Conservation (phyloP, 2,329 filamentous ascomycete genomes). For the Fusarium pseudocircinatum region DNA sequence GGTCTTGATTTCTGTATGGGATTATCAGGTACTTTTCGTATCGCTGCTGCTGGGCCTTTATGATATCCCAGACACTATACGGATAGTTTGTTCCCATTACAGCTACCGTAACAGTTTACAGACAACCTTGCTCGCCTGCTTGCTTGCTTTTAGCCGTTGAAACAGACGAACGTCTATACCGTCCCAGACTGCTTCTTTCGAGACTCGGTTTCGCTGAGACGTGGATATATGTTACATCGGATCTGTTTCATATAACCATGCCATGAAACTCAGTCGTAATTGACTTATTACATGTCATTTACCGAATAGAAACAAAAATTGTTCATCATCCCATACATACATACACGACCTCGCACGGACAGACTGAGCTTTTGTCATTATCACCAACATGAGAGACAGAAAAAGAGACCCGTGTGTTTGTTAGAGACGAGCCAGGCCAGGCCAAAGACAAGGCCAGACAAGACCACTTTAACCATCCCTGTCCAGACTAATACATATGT, state of each 20-base stretch:
- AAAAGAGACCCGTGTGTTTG: background rate
- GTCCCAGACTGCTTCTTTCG: constrained; percentile 20
- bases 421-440: background rate
- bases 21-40: background rate
- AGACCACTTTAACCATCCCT: constrained; percentile 12
- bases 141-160: constrained; percentile 26
- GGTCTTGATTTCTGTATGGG: background rate
- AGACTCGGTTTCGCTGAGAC: constrained; percentile 32
- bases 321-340: constrained; percentile 16
- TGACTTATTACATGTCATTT: background rate
- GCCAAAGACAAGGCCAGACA: constrained; percentile 4
- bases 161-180: constrained; percentile 23
- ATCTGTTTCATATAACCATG: background rate
- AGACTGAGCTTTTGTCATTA: constrained; percentile 17
- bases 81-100: background rate
- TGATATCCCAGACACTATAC: background rate
- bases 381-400: constrained; percentile 13
- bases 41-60: background rate
- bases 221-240: constrained; percentile 24
- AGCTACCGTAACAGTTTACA: background rate
- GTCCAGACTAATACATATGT: background rate
- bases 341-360: constrained; percentile 36
- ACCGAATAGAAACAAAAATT: constrained; percentile 9
- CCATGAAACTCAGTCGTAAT: background rate
- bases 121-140: constrained; percentile 4